A percentile compares a stretch with the other conserved stretches of the same genome.
Evolutionary conservation across 768 basidiomycete genomes (phyloP).

Genomic region (Amanita fuliginea): DNA sequence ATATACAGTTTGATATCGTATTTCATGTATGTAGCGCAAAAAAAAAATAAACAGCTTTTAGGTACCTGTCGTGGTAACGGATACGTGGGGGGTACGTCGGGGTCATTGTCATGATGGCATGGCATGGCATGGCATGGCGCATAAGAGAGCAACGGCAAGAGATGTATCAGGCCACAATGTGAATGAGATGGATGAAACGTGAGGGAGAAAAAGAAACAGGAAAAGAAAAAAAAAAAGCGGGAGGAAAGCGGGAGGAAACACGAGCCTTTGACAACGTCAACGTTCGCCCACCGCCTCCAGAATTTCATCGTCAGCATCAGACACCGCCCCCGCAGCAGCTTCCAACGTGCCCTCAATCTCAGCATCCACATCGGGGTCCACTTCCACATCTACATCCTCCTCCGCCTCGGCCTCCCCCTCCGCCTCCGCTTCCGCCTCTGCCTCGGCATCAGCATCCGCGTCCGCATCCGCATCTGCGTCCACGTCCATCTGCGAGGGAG

Average conservation of each 20-base stretch:
- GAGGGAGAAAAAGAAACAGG: neutral
- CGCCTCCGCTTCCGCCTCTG: slow-evolving; percentile 23
- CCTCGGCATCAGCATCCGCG: slow-evolving; percentile 17
- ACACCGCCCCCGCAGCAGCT: neutral
- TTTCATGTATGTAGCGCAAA: too few species aligned
- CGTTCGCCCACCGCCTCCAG: slow-evolving; percentile 42
- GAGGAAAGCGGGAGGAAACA: neutral
- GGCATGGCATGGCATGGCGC: too few species aligned
- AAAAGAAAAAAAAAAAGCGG: neutral
- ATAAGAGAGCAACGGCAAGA: too few species aligned
- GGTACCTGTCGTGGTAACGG: too few species aligned
- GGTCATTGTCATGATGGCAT: too few species aligned
- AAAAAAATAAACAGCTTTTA: too few species aligned
- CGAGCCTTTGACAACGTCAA: slow-evolving; percentile 11
- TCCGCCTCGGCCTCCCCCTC: slow-evolving; percentile 24
- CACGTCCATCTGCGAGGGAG: slow-evolving; percentile 9
- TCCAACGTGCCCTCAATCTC: neutral
- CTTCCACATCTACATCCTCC: slow-evolving; percentile 25
- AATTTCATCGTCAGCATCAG: slow-evolving; percentile 34
- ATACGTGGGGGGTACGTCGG: too few species aligned
- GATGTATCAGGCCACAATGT: too few species aligned
- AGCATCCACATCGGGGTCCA: slow-evolving; percentile 13
- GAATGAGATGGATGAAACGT: too few species aligned
- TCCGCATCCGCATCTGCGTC: slow-evolving; percentile 15
- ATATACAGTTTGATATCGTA: too few species aligned